These are phyloP conservation scores for Podila epicladia DNA, from an alignment of 192 early-diverging fungal genomes.

Conservation along the genomic window DNA sequence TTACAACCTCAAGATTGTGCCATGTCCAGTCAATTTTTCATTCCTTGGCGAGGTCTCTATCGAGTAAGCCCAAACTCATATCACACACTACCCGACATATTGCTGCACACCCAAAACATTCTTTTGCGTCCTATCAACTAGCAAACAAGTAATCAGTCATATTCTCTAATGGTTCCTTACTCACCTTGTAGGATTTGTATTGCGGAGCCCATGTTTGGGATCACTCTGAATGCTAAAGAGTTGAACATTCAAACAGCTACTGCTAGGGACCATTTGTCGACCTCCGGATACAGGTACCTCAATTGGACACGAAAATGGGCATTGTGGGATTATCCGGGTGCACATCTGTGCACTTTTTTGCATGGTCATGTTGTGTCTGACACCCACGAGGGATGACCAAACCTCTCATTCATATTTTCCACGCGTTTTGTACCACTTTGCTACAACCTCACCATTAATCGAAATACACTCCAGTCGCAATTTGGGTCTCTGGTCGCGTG, in stretches of 20 bases:
- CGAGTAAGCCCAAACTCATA: slow-evolving; percentile 29
- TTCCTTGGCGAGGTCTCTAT: slow-evolving; percentile 73
- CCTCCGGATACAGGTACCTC: slow-evolving; percentile 30
- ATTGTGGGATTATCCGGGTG: too few relatives aligned
- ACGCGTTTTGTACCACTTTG: too few relatives aligned
- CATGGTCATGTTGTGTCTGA: too few relatives aligned
- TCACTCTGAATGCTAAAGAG: slow-evolving; percentile 67
- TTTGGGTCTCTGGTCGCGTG: too few relatives aligned
- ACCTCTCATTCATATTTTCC: too few relatives aligned
- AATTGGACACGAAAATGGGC: background rate
- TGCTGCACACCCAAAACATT: too few relatives aligned
- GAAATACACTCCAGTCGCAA: too few relatives aligned
- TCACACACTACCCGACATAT: too few relatives aligned
- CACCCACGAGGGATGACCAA: too few relatives aligned
- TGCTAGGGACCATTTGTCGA: slow-evolving; percentile 18
- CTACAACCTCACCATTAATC: too few relatives aligned
- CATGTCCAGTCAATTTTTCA: slow-evolving; percentile 70
- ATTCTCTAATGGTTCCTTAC: background rate
- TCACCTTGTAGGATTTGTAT: slow-evolving; percentile 51
- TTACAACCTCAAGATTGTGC: slow-evolving; percentile 70
- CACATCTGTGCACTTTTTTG: too few relatives aligned
- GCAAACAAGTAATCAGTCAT: background rate
- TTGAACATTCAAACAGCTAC: slow-evolving; percentile 62
- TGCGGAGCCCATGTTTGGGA: slow-evolving; percentile 58
- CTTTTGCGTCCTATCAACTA: too few relatives aligned